Evolutionary conservation across 2,329 filamentous ascomycete genomes (phyloP), one percentile per base, ranked within the genome.

Genomic region (Decorospora gaudefroyi): DNA sequence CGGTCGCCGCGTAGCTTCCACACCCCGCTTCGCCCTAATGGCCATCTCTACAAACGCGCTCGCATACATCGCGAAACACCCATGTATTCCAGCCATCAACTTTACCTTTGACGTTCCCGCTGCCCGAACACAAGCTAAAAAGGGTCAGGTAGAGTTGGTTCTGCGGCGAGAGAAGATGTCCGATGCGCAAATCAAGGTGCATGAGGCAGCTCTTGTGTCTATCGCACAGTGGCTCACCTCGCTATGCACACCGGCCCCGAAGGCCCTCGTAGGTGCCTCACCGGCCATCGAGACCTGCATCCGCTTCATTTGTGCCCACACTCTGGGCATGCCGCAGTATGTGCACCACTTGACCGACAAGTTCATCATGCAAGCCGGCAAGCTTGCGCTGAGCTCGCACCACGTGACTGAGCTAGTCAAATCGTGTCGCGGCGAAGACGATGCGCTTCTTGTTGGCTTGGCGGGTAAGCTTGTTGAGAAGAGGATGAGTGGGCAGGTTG

Each of bases 291-390:
- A 40, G 27, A 32, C 27, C 4, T 40, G 36, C 10, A 23, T 40
- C 36, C 28, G 37, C 37, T 31, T 40, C 37, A 32, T 40, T 15
- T 40, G 37, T 17, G 28, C n/a, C 12, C 19, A 40, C 11, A 26
- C 19, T n/a, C 38, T 42, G 12, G 12, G 30, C 23, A 21, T 15
- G 6, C 30, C 38, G 19, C 16, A 27, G 10, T 42, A 29, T 22
- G 38, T 42, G 5, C 30, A 34, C n/a, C 38, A 42, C 30, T 21
- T 42, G 29, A 34, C 38, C 6, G 16, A 33, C 10, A 34, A 42
- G 16, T 34, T 33, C 5, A 28, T 42, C n/a, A 21, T 17, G 4
- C 7, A 22, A n/a, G 23, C 23, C 15, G 30, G 6, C n/a, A 22
- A 13, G 22, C 30, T 12, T 16, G 30, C 38, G 3, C 12, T 34